Evolutionary conservation across 495 filamentous ascomycete genomes (phyloP).

Genomic region (Aspergillus asperescens): DNA sequence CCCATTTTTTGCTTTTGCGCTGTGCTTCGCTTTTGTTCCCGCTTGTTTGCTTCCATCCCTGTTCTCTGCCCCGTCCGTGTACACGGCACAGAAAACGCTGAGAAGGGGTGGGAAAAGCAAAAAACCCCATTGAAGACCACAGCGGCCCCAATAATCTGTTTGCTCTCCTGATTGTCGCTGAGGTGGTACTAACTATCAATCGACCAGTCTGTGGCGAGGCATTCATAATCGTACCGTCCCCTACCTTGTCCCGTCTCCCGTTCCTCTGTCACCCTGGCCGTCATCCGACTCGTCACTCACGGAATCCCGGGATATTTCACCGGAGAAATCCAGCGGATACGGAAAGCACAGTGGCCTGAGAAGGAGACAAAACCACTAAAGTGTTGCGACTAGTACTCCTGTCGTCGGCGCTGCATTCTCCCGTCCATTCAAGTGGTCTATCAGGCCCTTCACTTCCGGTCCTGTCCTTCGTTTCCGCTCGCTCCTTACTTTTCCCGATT

Average conservation of each 20-base stretch:
- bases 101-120: slow-evolving; percentile 4
- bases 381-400: slow-evolving; percentile 16
- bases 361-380: slow-evolving; percentile 10
- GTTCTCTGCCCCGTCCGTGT: slow-evolving; percentile 3
- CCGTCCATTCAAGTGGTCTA: slow-evolving; percentile 3
- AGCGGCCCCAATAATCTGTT: background rate
- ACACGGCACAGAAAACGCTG: slow-evolving; percentile 5
- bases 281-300: background rate
- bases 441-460: slow-evolving; percentile 5
- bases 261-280: slow-evolving; percentile 6
- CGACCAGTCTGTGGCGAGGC: slow-evolving; percentile 14
- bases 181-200: slow-evolving; percentile 15
- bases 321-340: slow-evolving; percentile 24
- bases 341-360: slow-evolving; percentile 7
- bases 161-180: slow-evolving; percentile 4
- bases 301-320: slow-evolving; percentile 25
- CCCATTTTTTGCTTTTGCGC: slow-evolving; percentile 1
- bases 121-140: background rate
- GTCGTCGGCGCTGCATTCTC: slow-evolving; percentile 18
- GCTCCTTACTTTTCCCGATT: slow-evolving; percentile 1
- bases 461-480: background rate
- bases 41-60: background rate
- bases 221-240: slow-evolving; percentile 14
- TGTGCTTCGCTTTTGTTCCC: background rate
- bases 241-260: background rate